Evolutionary conservation across 208 protist genomes (phyloP), one percentile per base, ranked within the genome.

Genomic region (Giardia duodenalis): DNA sequence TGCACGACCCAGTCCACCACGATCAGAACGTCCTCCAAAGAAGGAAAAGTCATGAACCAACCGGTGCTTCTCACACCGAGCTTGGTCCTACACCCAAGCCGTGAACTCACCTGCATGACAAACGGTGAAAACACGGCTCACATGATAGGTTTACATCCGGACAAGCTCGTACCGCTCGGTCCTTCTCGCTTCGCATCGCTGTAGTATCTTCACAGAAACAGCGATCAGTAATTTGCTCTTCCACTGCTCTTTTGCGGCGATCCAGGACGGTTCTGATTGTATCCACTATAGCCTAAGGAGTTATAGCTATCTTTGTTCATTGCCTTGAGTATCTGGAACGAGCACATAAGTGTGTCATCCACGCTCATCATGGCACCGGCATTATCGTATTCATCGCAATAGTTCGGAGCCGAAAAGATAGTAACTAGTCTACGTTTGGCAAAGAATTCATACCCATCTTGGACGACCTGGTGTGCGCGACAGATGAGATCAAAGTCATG

Each of bases 361-460:
- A 99, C 97, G 88, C 95, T 96, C 95, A 99, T 97, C 94, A 99
- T 97, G 1, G 98, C 98, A 30, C 98, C 99, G n/a, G 97, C 95
- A 93, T 99, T 99, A 92, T 99, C 98, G 95, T 99, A 99, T 94
- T 99, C 98, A 92, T 89, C 98, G 95, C 98, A 99, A 94, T 99
- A 99, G 95, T 99, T 99, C 45, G 98, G 98, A 0, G 99, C 98
- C 0, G 97, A 98, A 94, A 99, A 99, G 2, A 99, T 94, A 0
- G 98, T 99, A 39, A 99, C 97, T 87, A 99, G 96, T 93, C 97
- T 96, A 42, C 98, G 95, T 92, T 99, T 97, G 0, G 98, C 97
- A 93, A 99, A 99, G 94, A 99, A 99, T 92, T 99, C 97, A 94
- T 99, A 99, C 0, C 98, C 98, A 92, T 99, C 97, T 91, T 99